Evolutionary conservation across 192 early-diverging fungal genomes (phyloP), one percentile per base, ranked within the genome.

Genomic region (Gigaspora rosea): DNA sequence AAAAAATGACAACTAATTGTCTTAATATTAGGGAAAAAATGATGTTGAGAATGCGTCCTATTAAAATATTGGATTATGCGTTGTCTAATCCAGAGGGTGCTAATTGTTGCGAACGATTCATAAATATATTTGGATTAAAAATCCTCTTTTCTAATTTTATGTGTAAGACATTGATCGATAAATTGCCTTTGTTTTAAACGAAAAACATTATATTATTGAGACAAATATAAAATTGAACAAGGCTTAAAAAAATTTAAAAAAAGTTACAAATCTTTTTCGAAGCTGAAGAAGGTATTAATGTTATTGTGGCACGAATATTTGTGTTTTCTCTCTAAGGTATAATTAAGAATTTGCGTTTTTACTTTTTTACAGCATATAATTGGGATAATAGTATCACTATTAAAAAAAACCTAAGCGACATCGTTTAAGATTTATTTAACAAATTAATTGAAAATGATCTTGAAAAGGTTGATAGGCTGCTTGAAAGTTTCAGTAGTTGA

Each of bases 51-150:
- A 91, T 96, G 71, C 82, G 94, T 20, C 90, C 96, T 11, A 82
- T 97, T 54, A 97, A 97, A 70, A 92, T 97, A 1, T 78, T 99
- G 20, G 89, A 96, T 77, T 92, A 93, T 79, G 91, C 88, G 51
- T 87, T 92, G 79, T 84, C 89, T 12, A 87, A 90, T 15, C 78
- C 79, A 10, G 78, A 85, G 13, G 84, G 84, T 33, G 78, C 78
- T 13, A 78, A 72, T 15, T 81, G 86, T 80, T 90, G 93, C 85
- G 66, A 90, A 33, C 87, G 90, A 27, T 97, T 96, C 80, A 88
- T 99, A 6, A 94, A 97, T 50, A 84, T 85, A 8, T 75, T 86
- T 46, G 96, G 97, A 1, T 85, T 98, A 78, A 94, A 94, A 79
- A 87, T 95, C 20, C 72, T 99, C 49, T 95, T 97, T 77, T 92